Evolutionary conservation across 2,329 filamentous ascomycete species (phyloP).

Genomic region (Huntiella omanensis): DNA sequence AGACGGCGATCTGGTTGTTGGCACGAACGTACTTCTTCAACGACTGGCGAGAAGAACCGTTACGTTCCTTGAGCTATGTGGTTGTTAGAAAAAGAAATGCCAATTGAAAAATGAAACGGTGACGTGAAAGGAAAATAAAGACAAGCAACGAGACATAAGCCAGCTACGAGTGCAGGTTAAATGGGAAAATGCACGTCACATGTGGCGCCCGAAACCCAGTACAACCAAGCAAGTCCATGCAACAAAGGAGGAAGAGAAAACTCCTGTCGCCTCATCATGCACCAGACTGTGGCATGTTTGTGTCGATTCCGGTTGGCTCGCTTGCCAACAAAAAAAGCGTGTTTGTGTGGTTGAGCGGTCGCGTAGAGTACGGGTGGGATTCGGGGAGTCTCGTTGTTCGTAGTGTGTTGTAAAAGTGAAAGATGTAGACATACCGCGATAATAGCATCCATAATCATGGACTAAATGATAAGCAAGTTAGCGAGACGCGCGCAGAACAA

Average conservation of each 20-base stretch:
- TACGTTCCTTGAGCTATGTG: conserved; percentile 40
- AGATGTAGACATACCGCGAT: conserved; percentile 32
- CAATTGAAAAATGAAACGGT: conserved; percentile 4
- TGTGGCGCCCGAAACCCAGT: conserved; percentile 2
- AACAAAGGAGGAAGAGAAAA: conserved; percentile 2
- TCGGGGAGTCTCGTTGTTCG: no score
- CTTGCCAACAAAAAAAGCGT: not conserved
- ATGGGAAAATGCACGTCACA: not conserved
- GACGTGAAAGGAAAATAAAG: conserved; percentile 8
- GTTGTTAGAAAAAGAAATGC: conserved; percentile 21
- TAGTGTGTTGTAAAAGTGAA: not conserved
- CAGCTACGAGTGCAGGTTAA: not conserved
- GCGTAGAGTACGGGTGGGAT: no score
- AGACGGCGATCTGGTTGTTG: conserved; percentile 30
- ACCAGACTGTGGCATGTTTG: no score
- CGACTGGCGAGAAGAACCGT: conserved; percentile 41
- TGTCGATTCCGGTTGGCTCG: no score
- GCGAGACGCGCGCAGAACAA: conserved; percentile 11
- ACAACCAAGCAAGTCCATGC: not conserved
- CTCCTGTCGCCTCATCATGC: no score
- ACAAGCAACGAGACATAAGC: not conserved
- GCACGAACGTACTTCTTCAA: conserved; percentile 43
- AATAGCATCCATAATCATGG: conserved; percentile 46
- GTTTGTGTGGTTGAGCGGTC: no score
- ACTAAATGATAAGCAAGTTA: conserved; percentile 24